Evolutionary conservation across 768 basidiomycete genomes (phyloP).

Genomic region (Lentinula sp.): DNA sequence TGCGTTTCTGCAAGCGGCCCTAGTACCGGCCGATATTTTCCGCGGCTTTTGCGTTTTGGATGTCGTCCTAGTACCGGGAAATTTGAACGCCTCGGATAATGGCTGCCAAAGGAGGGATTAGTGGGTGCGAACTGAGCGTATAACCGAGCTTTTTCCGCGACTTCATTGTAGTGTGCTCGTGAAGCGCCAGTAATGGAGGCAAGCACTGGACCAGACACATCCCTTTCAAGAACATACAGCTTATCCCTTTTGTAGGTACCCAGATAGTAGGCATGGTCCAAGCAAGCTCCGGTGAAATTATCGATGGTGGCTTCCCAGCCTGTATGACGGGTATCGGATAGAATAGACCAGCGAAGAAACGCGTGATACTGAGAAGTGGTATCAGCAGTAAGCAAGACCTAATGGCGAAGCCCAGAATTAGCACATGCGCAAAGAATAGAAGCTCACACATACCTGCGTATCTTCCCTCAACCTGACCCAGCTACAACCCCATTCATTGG

Average conservation of each 20-base stretch:
- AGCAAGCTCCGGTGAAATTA: background rate
- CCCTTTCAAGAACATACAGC: conserved; percentile 1
- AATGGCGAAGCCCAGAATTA: background rate
- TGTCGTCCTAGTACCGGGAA: background rate
- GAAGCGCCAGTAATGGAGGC: background rate
- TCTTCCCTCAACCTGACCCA: background rate
- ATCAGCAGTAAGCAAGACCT: conserved; percentile 2
- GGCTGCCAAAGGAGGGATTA: background rate
- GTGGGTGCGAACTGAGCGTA: background rate
- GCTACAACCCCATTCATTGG: background rate
- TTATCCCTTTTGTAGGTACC: background rate
- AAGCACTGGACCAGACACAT: background rate
- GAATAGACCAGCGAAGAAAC: background rate
- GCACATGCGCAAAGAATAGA: background rate
- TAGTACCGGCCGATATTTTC: background rate
- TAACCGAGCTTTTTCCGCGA: background rate
- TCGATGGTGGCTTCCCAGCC: background rate
- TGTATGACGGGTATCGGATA: background rate
- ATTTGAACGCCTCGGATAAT: background rate
- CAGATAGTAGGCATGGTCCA: background rate
- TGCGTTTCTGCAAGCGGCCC: background rate
- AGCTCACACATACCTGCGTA: background rate
- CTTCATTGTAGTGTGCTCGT: background rate
- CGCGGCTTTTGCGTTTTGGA: background rate
- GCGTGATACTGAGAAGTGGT: background rate